phyloP scores from a whole-genome alignment of 2,329 filamentous ascomycete genomes.

The Neonectria magnoliae region DNA sequence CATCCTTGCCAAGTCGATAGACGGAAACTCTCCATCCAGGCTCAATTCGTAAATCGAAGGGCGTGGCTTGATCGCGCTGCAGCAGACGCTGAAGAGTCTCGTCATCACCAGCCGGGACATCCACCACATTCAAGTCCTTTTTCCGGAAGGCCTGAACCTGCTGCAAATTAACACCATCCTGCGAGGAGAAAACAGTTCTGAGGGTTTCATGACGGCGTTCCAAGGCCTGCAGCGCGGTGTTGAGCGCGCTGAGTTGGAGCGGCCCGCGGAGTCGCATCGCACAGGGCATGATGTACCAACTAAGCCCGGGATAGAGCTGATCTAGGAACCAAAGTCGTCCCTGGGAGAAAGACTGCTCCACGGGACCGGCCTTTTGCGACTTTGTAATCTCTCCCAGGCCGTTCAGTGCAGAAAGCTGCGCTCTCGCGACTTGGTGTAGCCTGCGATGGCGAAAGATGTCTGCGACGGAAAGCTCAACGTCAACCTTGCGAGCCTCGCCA shows the following conservation, averaged over 20 bases:
- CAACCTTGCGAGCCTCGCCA: slow-evolving; percentile 15
- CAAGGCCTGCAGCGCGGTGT: slow-evolving; percentile 10
- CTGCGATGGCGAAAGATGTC: background rate
- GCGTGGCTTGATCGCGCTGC: slow-evolving; percentile 20
- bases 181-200: slow-evolving; percentile 25
- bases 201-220: slow-evolving; percentile 28
- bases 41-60: slow-evolving; percentile 24
- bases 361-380: background rate
- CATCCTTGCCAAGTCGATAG: slow-evolving; percentile 4
- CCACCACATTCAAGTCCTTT: slow-evolving; percentile 1
- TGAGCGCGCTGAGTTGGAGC: slow-evolving; percentile 12
- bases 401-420: background rate
- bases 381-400: background rate
- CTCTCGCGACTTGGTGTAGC: background rate
- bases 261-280: slow-evolving; percentile 17
- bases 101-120: slow-evolving; percentile 3
- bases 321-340: slow-evolving; percentile 29
- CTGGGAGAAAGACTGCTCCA: slow-evolving; percentile 32
- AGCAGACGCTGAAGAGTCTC: background rate
- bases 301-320: slow-evolving; percentile 8
- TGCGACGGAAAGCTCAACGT: slow-evolving; percentile 5
- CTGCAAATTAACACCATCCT: slow-evolving; percentile 18
- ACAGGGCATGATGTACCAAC: slow-evolving; percentile 23
- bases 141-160: slow-evolving; percentile 8
- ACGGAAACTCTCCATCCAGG: slow-evolving; percentile 25